A percentile compares a stretch with the other conserved stretches of the same genome.
These are phyloP conservation scores for Gnaphalium uliginosum DNA, from an alignment of 129 eudicot species.

Conservation along the genomic window DNA sequence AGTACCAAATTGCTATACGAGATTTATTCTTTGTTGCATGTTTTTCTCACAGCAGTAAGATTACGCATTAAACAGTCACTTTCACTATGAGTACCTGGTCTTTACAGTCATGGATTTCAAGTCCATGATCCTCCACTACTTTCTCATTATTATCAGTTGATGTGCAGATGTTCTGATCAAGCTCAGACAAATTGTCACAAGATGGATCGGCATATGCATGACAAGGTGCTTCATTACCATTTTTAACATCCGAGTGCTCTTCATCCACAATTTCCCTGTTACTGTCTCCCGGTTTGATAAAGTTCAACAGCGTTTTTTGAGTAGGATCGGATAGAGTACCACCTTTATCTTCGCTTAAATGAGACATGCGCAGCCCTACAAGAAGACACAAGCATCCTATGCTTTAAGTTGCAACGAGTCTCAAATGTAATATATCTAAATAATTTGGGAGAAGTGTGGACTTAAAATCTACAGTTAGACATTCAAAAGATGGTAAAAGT, in stretches of 20 bases:
- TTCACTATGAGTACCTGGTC: constrained; percentile 35
- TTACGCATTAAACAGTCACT: constrained; percentile 9
- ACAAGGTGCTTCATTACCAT: constrained; percentile 28
- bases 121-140: constrained; percentile 25
- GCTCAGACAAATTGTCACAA: constrained; percentile 35
- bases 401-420: constrained; percentile 9
- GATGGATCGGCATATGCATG: constrained; percentile 29
- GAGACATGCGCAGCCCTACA: constrained; percentile 86
- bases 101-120: constrained; percentile 19
- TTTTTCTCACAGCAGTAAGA: constrained; percentile 20
- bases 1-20: background rate
- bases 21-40: constrained; percentile 13
- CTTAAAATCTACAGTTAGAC: background rate
- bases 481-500: background rate
- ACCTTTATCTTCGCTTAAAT: constrained; percentile 60
- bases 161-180: constrained; percentile 24
- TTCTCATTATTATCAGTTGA: constrained; percentile 28
- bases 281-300: constrained; percentile 44
- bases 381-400: constrained; percentile 12
- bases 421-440: background rate
- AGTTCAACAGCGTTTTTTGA: constrained; percentile 73
- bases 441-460: background rate
- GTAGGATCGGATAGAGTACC: constrained; percentile 58
- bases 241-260: constrained; percentile 26
- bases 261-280: constrained; percentile 32